Conservation (phyloP, 2,329 filamentous ascomycete genomes). For the Cryphonectria parasitica region DNA sequence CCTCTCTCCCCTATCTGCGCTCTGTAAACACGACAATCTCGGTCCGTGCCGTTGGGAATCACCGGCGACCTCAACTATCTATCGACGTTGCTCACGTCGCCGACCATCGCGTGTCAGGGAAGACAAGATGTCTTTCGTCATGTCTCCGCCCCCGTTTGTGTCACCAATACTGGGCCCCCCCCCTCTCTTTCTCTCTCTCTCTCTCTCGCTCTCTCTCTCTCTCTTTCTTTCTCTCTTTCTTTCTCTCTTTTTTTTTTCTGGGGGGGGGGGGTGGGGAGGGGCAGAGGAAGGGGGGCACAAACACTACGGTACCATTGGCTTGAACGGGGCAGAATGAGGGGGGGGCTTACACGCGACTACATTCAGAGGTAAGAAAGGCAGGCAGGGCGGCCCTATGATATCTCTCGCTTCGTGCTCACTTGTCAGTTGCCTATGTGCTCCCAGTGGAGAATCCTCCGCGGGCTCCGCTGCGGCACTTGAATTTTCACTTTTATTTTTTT, state of each 20-base stretch:
- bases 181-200: background rate
- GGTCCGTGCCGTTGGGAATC: background rate
- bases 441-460: background rate
- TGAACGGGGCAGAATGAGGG: background rate
- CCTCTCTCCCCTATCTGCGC: background rate
- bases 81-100: conserved; percentile 10
- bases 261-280: background rate
- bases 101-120: conserved; percentile 9
- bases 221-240: background rate
- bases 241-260: no score
- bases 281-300: no score
- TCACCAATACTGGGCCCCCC: background rate
- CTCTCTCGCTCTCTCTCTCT: background rate
- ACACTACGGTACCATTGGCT: conserved; percentile 2
- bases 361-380: background rate
- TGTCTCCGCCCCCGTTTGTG: conserved; percentile 16
- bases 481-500: no score
- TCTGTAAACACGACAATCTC: background rate
- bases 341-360: no score
- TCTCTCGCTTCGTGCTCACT: background rate
- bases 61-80: background rate
- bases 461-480: background rate
- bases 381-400: background rate
- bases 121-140: conserved; percentile 7
- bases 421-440: background rate